Conservation (phyloP, 768 basidiomycete genomes). For the Rhizopogon roseolus region DNA sequence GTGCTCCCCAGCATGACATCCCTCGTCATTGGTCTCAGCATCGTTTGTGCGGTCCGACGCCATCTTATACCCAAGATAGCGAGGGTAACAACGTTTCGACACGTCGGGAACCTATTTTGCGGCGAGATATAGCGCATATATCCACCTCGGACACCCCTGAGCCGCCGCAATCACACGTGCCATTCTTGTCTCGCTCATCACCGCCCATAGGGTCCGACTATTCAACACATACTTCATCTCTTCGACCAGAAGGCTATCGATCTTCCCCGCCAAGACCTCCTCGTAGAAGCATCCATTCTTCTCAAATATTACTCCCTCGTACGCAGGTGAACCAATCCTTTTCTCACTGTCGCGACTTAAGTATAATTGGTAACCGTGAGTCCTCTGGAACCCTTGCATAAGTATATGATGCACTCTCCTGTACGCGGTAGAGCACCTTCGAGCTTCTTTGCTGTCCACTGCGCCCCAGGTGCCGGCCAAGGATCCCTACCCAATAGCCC, state of each 20-base stretch:
- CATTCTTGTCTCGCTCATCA: neutral
- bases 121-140: neutral
- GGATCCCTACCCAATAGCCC: neutral
- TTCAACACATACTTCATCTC: neutral
- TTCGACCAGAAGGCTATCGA: neutral
- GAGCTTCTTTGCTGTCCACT: neutral
- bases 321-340: neutral
- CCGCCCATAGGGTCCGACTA: neutral
- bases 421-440: neutral
- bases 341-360: neutral
- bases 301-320: neutral
- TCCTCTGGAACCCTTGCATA: neutral
- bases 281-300: neutral
- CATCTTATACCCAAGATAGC: neutral
- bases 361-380: neutral
- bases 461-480: neutral
- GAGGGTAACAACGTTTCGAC: neutral
- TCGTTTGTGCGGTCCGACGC: neutral
- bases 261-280: neutral
- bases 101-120: neutral
- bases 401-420: neutral
- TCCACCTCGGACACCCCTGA: neutral
- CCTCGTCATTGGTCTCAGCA: no score
- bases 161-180: neutral
- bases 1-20: neutral